Percentiles rank a stretch among this genome's conserved stretches.
phyloP scores from a whole-genome alignment of 306 rosid species.

The Mimosa bimucronata region DNA sequence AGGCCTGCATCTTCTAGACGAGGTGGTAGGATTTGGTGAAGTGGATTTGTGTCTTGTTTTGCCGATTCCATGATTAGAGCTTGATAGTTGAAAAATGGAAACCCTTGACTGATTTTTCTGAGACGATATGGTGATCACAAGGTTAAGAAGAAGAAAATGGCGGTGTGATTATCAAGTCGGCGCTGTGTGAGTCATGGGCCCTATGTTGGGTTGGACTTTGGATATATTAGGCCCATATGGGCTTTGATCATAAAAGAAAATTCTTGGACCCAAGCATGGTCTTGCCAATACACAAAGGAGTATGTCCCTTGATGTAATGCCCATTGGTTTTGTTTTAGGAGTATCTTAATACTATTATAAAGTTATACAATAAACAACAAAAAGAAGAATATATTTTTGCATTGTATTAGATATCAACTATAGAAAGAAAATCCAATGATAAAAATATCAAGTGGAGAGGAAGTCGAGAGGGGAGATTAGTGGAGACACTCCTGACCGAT shows the following conservation, averaged over 20 bases:
- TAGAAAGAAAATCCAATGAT: too few relatives aligned
- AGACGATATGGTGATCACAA: neutral
- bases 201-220: neutral
- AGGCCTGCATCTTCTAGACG: slow-evolving; percentile 90
- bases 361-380: too few relatives aligned
- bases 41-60: slow-evolving; percentile 40
- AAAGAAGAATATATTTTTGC: too few relatives aligned
- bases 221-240: neutral
- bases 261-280: neutral
- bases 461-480: too few relatives aligned
- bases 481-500: too few relatives aligned
- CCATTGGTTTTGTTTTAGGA: neutral
- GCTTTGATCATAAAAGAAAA: neutral
- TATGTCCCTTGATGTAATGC: neutral
- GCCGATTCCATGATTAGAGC: slow-evolving; percentile 50
- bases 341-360: too few relatives aligned
- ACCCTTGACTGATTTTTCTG: neutral
- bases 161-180: neutral
- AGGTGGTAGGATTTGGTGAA: slow-evolving; percentile 69
- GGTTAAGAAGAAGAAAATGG: neutral
- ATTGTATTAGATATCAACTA: too few relatives aligned
- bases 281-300: neutral
- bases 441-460: too few relatives aligned
- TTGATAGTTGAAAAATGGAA: neutral
- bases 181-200: neutral